Percentiles rank a stretch among this genome's conserved stretches.
These are phyloP conservation scores for Trichoderma arundinaceum DNA, from an alignment of 2,329 filamentous ascomycete species.

Conservation along the genomic window DNA sequence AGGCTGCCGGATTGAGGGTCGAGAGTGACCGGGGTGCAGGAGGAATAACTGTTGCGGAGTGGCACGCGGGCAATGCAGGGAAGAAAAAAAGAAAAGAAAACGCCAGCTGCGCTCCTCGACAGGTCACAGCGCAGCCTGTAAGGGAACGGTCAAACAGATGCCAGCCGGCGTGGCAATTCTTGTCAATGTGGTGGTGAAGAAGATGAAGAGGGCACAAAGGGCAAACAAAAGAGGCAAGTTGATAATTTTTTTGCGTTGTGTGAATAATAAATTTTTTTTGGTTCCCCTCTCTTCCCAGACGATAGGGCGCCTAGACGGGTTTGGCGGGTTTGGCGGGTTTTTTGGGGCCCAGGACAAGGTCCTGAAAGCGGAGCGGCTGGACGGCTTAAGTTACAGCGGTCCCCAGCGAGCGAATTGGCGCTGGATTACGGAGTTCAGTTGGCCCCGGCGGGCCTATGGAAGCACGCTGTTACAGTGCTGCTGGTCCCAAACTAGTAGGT, in stretches of 20 bases:
- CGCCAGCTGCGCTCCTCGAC: conserved; percentile 34
- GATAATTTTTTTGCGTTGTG: conserved; percentile 46
- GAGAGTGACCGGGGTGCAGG: conserved; percentile 25
- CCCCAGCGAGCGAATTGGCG: conserved; percentile 13
- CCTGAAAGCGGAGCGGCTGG: conserved; percentile 28
- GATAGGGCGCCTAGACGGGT: conserved; percentile 30
- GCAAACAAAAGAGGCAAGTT: conserved; percentile 43
- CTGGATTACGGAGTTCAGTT: conserved; percentile 27
- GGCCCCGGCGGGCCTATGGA: conserved; percentile 26
- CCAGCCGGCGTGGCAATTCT: conserved; percentile 38
- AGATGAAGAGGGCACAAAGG: conserved; percentile 38
- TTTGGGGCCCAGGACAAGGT: conserved; percentile 16
- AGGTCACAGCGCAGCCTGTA: conserved; percentile 35
- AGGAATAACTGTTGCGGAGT: conserved; percentile 26
- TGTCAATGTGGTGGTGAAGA: conserved; percentile 41
- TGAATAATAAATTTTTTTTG: conserved; percentile 45
- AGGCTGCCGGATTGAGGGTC: conserved; percentile 24
- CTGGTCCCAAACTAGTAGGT: conserved; percentile 27
- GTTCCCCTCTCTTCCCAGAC: conserved; percentile 36
- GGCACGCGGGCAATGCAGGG: conserved; percentile 31
- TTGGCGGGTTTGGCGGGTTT: conserved; percentile 27
- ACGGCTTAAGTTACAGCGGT: conserved; percentile 25
- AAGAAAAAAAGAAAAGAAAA: conserved; percentile 2
- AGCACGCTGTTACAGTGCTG: conserved; percentile 22
- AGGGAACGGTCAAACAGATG: conserved; percentile 33